These are phyloP conservation scores for Sugiyamaella pinicola DNA, from an alignment of 1,139 yeast genomes.

Conservation along the genomic window DNA sequence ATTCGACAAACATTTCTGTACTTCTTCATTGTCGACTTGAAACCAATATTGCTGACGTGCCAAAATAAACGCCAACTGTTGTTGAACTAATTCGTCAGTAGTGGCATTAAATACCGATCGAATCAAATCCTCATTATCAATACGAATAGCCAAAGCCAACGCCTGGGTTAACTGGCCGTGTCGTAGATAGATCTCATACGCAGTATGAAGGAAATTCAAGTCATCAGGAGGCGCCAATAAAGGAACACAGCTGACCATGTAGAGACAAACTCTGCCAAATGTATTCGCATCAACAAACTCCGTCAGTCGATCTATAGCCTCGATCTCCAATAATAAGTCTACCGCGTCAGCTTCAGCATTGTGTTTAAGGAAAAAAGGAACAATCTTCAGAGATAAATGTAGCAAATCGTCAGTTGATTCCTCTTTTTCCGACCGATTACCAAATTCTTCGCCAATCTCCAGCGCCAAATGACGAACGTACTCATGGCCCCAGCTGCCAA, in stretches of 20 bases:
- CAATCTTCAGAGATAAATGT: conserved; percentile 71
- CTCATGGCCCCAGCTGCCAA: conserved; percentile 97
- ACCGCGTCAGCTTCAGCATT: conserved; percentile 99
- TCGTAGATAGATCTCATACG: conserved; percentile 80
- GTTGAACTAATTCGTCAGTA: conserved; percentile 69
- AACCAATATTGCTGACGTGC: conserved; percentile 86
- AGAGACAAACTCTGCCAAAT: conserved; percentile 85
- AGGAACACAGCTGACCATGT: conserved; percentile 95
- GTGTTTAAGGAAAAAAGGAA: conserved; percentile 88
- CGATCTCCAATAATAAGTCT: conserved; percentile 86
- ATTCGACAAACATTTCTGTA: conserved; percentile 86
- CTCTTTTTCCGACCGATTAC: conserved; percentile 59
- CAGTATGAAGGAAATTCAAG: conserved; percentile 80
- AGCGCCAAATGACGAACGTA: conserved; percentile 93
- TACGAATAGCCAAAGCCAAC: conserved; percentile 79
- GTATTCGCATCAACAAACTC: conserved; percentile 84
- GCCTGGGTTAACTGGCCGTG: conserved; percentile 89
- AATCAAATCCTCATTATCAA: conserved; percentile 79
- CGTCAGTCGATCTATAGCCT: conserved; percentile 78
- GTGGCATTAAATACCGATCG: conserved; percentile 77
- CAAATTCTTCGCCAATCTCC: conserved; percentile 88
- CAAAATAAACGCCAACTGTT: conserved; percentile 87
- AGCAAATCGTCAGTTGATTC: conserved; percentile 51
- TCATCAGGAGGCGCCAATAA: conserved; percentile 95
- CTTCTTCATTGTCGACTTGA: conserved; percentile 68